Evolutionary conservation across 2,329 filamentous ascomycete genomes (phyloP), one percentile per base, ranked within the genome.

Genomic region (Ascochyta fabae): DNA sequence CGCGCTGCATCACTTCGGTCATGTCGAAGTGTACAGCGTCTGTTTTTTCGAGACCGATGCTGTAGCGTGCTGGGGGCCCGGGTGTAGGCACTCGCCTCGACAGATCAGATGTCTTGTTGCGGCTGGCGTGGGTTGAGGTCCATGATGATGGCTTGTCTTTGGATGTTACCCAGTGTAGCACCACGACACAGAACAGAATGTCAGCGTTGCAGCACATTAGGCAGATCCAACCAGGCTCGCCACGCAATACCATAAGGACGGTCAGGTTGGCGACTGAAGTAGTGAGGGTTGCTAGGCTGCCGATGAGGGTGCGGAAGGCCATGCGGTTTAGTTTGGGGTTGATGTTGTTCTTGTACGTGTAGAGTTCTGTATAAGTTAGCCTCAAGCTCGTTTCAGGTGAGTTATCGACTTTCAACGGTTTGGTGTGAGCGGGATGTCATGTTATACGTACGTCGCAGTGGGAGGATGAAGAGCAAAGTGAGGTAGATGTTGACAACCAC

Each of bases 151-250:
- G 43, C 39, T 57, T 52, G 48, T 58, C 59, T 6, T 62, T 75
- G 13, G 73, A 74, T 5, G 79, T 80, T 38, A 86, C 80, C 85
- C 85, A 88, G 61, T 87, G 85, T 38, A 88, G 79, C n/a, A 88
- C 82, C 3, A 85, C 64, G 19, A 83, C 82, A 13, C 81, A 85
- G 70, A 87, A 86, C 27, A 87, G 78, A 15, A 87, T 84, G 66
- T 88, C 86, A 58, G 80, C 79, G 64, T 88, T 88, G 66, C 86
- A 89, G 64, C 84, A 85, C 76, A 87, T 85, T 4, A 88, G 78
- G 61, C 85, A 88, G 3, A 88, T 80, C 85, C 86, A 88, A 3
- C 83, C 86, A 2, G 83, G 85, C 66, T 88, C 86, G 12, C 86
- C 86, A 23, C 84, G 73, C 2, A 88, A 78, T 1, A 78, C 79